Evolutionary conservation across 352 stramenopile genomes (phyloP).

Genomic region (Aphanomyces astaci): DNA sequence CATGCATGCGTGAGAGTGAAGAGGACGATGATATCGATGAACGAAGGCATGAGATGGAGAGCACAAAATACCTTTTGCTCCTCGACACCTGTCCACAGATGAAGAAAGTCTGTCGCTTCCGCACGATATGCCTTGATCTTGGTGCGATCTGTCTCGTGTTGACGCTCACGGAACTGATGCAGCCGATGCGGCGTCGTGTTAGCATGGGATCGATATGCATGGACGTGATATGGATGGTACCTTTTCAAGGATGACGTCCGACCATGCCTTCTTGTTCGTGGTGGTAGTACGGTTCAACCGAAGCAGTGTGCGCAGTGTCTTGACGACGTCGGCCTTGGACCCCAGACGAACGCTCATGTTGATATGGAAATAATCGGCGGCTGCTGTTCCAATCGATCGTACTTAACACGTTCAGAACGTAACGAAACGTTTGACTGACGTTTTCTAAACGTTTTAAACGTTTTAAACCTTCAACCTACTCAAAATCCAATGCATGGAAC

Average conservation of each 20-base stretch:
- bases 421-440: not conserved
- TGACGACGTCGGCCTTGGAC: conserved; percentile 73
- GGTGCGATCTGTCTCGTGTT: conserved; percentile 62
- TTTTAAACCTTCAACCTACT: too few species aligned
- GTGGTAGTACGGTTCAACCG: conserved; percentile 54
- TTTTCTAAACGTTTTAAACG: not conserved
- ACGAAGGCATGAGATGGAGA: too few species aligned
- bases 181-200: not conserved
- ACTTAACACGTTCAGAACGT: not conserved
- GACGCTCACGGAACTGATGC: conserved; percentile 54
- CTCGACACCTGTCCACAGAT: conserved; percentile 56
- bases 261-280: conserved; percentile 42
- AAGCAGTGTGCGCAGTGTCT: conserved; percentile 65
- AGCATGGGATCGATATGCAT: not conserved
- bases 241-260: conserved; percentile 63
- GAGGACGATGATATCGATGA: not conserved
- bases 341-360: conserved; percentile 51
- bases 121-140: conserved; percentile 65
- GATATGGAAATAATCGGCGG: conserved; percentile 41
- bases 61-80: conserved; percentile 54
- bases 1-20: not conserved
- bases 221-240: conserved; percentile 25
- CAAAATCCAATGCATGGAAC: too few species aligned
- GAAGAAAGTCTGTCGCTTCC: conserved; percentile 62
- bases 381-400: not conserved